Base-by-base conservation (phyloP, 352 stramenopile species). In the Albugo laibachii region DNA sequence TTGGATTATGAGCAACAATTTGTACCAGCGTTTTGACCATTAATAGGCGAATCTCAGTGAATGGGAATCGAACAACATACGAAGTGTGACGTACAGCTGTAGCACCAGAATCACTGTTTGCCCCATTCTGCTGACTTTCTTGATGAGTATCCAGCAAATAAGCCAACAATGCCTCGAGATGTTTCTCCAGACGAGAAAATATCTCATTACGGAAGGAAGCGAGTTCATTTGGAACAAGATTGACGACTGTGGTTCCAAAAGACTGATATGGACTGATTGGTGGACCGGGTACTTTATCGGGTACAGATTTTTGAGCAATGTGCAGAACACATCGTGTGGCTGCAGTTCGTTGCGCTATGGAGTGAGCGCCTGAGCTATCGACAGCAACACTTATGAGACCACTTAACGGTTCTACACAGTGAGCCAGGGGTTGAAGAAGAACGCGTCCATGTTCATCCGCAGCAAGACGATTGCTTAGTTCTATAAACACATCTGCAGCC, bases 401-500 rank as follows among this genome's bases (percentile, higher is more conserved):
- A 35, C 89, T 70, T 3, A 94, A 60, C 13, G 94, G 53, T 48
- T 95, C 80, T 0, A 73, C 75, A 42, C 66, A 87, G 53, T 94
- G 80, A 3, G 71, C 78, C 3, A 80, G 62, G 0, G 83, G 83
- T 53, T 94, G 81, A 20, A 95, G 59, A 45, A 95, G 56, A 36
- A 95, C 55, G 47, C 84, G 76, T 41, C 83, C 83, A 45, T 93
- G 92, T 19, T 93, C 77, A 37, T 95, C 83, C 4, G 80, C 73
- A 6, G 81, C 80, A 14, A 95, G 62, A 1, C 80, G 63, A 36
- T 95, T 80, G 16, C 93, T 53, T 18, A 93, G 63, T 56, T 93
- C 74, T 8, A 95, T 56, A 52, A 95, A 86, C 21, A 92, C 75
- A 48, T 95, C 83, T 0, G 81, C 81, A 20, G 77, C 80, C 36